Evolutionary conservation across 2,329 filamentous ascomycete species (phyloP).

Genomic region (Aphanoascus verrucosus): DNA sequence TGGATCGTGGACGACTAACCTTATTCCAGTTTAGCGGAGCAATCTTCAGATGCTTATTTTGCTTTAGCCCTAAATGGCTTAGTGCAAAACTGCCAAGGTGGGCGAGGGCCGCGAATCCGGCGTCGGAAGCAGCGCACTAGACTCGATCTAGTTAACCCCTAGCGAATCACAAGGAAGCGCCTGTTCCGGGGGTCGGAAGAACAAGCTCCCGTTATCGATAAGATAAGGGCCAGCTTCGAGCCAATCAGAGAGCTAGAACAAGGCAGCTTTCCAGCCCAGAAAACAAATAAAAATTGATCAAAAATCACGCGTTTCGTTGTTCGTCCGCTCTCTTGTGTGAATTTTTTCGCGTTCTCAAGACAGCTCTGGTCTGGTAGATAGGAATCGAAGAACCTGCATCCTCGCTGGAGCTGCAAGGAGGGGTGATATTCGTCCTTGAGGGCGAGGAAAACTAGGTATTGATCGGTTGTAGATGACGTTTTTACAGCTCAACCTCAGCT

Average conservation of each 20-base stretch:
- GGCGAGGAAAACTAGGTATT: neutral
- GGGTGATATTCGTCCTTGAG: neutral
- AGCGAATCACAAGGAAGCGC: too few species aligned
- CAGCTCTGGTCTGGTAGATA: neutral
- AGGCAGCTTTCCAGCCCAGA: slow-evolving; percentile 3
- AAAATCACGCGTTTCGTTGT: slow-evolving; percentile 9
- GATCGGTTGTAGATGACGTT: slow-evolving; percentile 4
- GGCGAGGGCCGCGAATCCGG: neutral
- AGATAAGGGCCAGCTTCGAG: slow-evolving; percentile 2
- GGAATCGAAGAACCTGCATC: neutral
- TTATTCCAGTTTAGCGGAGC: slow-evolving; percentile 1
- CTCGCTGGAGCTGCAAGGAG: neutral
- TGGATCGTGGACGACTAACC: neutral
- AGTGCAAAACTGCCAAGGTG: neutral
- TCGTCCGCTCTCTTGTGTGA: neutral
- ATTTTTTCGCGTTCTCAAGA: neutral
- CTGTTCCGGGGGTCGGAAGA: neutral
- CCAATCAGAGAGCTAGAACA: slow-evolving; percentile 9
- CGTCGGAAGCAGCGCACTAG: neutral
- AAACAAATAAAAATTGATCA: neutral
- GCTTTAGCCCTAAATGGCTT: neutral
- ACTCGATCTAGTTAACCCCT: neutral
- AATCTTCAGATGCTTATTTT: neutral
- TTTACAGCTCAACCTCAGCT: neutral
- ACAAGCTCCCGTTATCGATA: slow-evolving; percentile 4